These are phyloP conservation scores for Bipolaris cookei DNA, from an alignment of 2,329 filamentous ascomycete genomes.

Conservation along the genomic window DNA sequence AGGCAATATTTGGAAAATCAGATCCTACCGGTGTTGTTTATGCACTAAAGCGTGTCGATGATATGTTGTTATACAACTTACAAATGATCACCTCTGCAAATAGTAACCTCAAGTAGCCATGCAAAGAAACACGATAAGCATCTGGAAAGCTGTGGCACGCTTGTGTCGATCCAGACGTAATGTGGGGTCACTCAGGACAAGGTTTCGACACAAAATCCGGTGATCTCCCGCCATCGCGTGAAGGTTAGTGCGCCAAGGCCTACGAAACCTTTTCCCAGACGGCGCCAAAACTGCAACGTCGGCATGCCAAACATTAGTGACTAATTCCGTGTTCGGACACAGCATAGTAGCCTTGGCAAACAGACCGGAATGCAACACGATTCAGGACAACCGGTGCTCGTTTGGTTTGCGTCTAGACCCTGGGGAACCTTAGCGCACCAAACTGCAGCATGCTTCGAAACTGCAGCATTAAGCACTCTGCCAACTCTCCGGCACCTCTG, in stretches of 20 bases:
- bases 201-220: slow-evolving; percentile 27
- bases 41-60: not conserved
- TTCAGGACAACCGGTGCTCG: slow-evolving; percentile 9
- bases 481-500: slow-evolving; percentile 11
- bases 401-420: slow-evolving; percentile 11
- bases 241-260: slow-evolving; percentile 40
- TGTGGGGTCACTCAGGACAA: slow-evolving; percentile 16
- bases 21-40: not conserved
- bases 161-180: slow-evolving; percentile 4
- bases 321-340: slow-evolving; percentile 11
- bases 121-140: not conserved
- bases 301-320: slow-evolving; percentile 34
- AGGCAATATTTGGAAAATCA: not conserved
- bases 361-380: slow-evolving; percentile 14
- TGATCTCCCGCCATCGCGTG: slow-evolving; percentile 15
- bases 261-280: slow-evolving; percentile 43
- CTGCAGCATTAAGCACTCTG: slow-evolving; percentile 23
- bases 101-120: not conserved
- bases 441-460: slow-evolving; percentile 21
- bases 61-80: not conserved
- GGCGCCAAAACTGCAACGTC: slow-evolving; percentile 40
- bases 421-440: slow-evolving; percentile 21
- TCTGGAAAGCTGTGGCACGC: not conserved
- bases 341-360: slow-evolving; percentile 23
- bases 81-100: not conserved